Evolutionary conservation across 495 filamentous ascomycete genomes (phyloP).

Genomic region (Aspergillus sparsus): DNA sequence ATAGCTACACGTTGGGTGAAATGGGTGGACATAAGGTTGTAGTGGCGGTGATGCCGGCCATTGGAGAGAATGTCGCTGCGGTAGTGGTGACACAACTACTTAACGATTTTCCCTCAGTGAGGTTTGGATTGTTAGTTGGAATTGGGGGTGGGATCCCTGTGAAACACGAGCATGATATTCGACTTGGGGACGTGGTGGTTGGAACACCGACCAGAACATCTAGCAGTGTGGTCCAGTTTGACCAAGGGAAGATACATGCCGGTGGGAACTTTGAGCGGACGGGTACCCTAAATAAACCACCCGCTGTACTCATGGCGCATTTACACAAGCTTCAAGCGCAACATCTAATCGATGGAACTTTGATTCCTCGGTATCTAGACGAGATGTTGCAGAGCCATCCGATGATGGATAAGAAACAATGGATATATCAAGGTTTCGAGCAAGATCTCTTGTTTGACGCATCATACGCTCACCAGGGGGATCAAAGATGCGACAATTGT

Average conservation of each 20-base stretch:
- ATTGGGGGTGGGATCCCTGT: slow-evolving; percentile 4
- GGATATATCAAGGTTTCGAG: slow-evolving; percentile 12
- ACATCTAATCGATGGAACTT: slow-evolving; percentile 13
- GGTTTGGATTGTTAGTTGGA: slow-evolving; percentile 1
- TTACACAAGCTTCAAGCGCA: slow-evolving; percentile 25
- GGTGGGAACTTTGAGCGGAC: slow-evolving; percentile 26
- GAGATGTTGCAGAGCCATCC: slow-evolving; percentile 7
- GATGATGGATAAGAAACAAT: slow-evolving; percentile 3
- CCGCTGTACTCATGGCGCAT: slow-evolving; percentile 26
- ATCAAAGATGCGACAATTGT: slow-evolving; percentile 10
- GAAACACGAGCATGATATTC: background rate
- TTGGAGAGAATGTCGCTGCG: background rate
- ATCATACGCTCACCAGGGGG: slow-evolving; percentile 3
- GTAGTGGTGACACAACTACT: background rate
- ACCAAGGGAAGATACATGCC: background rate
- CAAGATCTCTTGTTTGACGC: slow-evolving; percentile 16
- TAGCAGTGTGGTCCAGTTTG: slow-evolving; percentile 5
- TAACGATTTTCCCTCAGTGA: background rate
- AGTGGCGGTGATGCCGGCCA: background rate
- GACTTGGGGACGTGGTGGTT: slow-evolving; percentile 11
- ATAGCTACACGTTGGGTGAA: slow-evolving; percentile 7
- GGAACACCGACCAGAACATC: background rate
- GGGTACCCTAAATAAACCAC: slow-evolving; percentile 32
- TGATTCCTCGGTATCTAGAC: slow-evolving; percentile 13
- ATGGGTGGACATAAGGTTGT: slow-evolving; percentile 2